A percentile compares a stretch with the other conserved stretches of the same genome.
Conservation (phyloP, 1,284 basidiomycete genomes). For the Hypsizygus ulmarius region DNA sequence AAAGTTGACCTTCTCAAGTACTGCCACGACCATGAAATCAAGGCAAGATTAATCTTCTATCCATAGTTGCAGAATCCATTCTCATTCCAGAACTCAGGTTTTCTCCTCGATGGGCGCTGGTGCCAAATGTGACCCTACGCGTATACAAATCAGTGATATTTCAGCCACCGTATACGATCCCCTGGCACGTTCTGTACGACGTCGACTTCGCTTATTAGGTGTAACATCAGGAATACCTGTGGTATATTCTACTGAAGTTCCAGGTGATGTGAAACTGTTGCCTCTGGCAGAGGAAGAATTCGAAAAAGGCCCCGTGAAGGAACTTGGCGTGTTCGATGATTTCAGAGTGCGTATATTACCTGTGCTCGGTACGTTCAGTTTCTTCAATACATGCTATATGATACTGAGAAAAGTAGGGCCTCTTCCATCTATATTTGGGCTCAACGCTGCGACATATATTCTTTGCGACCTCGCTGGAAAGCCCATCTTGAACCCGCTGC, state of each 20-base stretch:
- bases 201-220: conserved; percentile 71
- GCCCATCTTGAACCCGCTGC: conserved; percentile 77
- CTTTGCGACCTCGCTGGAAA: conserved; percentile 81
- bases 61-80: not conserved
- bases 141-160: conserved; percentile 95
- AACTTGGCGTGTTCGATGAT: conserved; percentile 90
- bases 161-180: conserved; percentile 94
- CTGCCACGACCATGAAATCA: conserved; percentile 74
- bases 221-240: conserved; percentile 80
- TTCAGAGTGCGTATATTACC: conserved; percentile 91
- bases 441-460: conserved; percentile 85
- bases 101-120: conserved; percentile 98
- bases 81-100: conserved; percentile 45
- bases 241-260: conserved; percentile 96
- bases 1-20: conserved; percentile 89
- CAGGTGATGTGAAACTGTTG: conserved; percentile 83
- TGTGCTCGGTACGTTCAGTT: conserved; percentile 59
- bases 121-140: conserved; percentile 94
- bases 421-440: conserved; percentile 84
- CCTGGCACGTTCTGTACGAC: conserved; percentile 86
- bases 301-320: conserved; percentile 85
- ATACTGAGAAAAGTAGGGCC: conserved; percentile 48
- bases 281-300: conserved; percentile 94
- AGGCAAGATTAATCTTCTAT: conserved; percentile 41
- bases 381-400: not conserved